phyloP scores from a whole-genome alignment of 257 asterid species.

The Scutellaria galericulata region DNA sequence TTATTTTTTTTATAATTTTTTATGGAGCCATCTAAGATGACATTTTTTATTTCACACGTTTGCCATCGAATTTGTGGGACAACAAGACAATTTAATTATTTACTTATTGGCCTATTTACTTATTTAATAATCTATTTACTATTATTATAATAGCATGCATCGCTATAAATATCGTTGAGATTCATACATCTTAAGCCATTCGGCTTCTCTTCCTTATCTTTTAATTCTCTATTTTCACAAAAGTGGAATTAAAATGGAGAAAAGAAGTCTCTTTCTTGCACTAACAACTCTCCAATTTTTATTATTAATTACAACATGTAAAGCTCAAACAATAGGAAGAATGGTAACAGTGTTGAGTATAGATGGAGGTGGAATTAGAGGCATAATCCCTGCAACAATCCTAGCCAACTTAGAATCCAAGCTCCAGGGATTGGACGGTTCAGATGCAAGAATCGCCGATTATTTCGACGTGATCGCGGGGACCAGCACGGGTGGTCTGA shows the following conservation, averaged over 20 bases:
- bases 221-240: not conserved
- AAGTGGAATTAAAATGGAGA: slow-evolving; percentile 38
- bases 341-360: slow-evolving; percentile 55
- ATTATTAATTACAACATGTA: slow-evolving; percentile 18
- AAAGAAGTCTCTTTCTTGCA: slow-evolving; percentile 36
- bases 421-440: slow-evolving; percentile 79
- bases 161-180: not conserved
- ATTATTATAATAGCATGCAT: no score
- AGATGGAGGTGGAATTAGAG: slow-evolving; percentile 77
- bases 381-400: slow-evolving; percentile 58
- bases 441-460: slow-evolving; percentile 69
- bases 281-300: slow-evolving; percentile 30
- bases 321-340: slow-evolving; percentile 48
- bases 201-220: no score
- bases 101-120: no score
- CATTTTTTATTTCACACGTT: no score
- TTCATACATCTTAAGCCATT: no score
- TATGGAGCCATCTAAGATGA: no score
- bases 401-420: slow-evolving; percentile 59
- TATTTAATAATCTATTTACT: no score
- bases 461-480: slow-evolving; percentile 81
- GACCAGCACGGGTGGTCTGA: slow-evolving; percentile 77
- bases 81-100: no score
- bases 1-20: no score
- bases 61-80: no score